Evolutionary conservation across 2,329 filamentous ascomycete genomes (phyloP).

Genomic region (Fusarium chaquense): DNA sequence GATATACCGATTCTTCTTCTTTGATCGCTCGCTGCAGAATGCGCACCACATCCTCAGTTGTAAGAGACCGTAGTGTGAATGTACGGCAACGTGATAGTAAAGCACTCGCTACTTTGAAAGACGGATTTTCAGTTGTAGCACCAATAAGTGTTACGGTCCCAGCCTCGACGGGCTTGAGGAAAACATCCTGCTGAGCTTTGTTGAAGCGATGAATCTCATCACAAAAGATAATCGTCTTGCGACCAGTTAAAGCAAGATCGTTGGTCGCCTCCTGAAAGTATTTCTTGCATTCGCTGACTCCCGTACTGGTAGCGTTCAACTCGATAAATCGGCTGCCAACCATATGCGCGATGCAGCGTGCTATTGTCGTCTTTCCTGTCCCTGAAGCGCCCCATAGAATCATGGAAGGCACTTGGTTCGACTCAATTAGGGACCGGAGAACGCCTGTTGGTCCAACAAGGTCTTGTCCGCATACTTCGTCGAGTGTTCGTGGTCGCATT

Average conservation of each 20-base stretch:
- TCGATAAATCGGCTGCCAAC: constrained; percentile 91
- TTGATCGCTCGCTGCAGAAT: constrained; percentile 83
- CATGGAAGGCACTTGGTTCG: constrained; percentile 90
- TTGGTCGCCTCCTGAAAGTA: constrained; percentile 86
- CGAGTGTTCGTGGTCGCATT: constrained; percentile 86
- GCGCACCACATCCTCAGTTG: constrained; percentile 74
- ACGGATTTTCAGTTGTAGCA: constrained; percentile 96
- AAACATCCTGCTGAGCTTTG: constrained; percentile 94
- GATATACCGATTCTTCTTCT: constrained; percentile 63
- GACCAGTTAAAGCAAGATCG: constrained; percentile 82
- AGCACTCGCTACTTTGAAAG: constrained; percentile 86
- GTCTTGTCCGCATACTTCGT: constrained; percentile 91
- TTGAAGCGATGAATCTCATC: constrained; percentile 96
- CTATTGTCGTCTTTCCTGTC: constrained; percentile 92
- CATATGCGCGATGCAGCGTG: constrained; percentile 85
- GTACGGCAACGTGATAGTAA: constrained; percentile 90
- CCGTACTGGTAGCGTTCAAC: constrained; percentile 92
- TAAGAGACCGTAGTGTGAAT: constrained; percentile 84
- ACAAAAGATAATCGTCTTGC: constrained; percentile 96
- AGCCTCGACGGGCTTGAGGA: constrained; percentile 89
- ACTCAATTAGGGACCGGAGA: constrained; percentile 85
- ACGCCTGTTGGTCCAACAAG: constrained; percentile 88
- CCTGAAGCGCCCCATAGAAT: constrained; percentile 89
- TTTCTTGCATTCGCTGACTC: constrained; percentile 92
- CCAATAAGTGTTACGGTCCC: constrained; percentile 93